phyloP scores from a whole-genome alignment of 2,329 filamentous ascomycete species.

The Fusarium sp. region DNA sequence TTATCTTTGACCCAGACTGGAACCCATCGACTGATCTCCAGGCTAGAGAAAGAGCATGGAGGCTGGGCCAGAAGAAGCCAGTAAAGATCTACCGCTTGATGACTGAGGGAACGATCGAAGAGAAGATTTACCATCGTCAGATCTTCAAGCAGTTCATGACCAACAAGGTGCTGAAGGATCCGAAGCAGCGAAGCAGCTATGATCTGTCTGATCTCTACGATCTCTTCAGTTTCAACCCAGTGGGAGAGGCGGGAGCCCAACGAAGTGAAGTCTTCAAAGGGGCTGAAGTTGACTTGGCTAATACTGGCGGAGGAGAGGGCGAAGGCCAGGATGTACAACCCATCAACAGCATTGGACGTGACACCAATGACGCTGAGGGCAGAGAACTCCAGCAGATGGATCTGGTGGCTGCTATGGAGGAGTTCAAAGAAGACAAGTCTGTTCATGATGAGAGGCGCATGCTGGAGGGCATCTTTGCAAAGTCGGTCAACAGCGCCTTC shows the following conservation, averaged over 20 bases:
- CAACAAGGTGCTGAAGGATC: conserved; percentile 94
- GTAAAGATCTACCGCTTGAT: conserved; percentile 98
- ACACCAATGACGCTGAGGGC: conserved; percentile 27
- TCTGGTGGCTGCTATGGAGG: conserved; percentile 73
- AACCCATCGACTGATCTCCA: conserved; percentile 97
- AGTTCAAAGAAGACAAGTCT: conserved; percentile 66
- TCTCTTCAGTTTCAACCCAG: conserved; percentile 77
- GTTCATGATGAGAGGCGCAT: conserved; percentile 76
- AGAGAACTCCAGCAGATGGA: conserved; percentile 63
- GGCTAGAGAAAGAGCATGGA: conserved; percentile 94
- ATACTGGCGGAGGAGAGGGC: conserved; percentile 3
- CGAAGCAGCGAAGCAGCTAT: conserved; percentile 92
- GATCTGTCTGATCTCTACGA: conserved; percentile 92
- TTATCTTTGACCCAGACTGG: conserved; percentile 99
- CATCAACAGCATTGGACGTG: conserved; percentile 5
- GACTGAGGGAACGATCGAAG: conserved; percentile 97
- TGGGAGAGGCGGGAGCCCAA: conserved; percentile 70
- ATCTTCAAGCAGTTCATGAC: conserved; percentile 99
- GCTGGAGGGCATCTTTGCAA: conserved; percentile 89
- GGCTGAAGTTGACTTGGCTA: conserved; percentile 71
- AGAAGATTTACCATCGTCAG: conserved; percentile 98
- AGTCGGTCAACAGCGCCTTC: conserved; percentile 88
- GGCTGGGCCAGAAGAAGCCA: conserved; percentile 91
- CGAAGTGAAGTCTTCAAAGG: conserved; percentile 88
- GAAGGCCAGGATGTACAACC: conserved; percentile 12